These are phyloP conservation scores for Xylaria arbuscula DNA, from an alignment of 2,329 filamentous ascomycete genomes.

Conservation along the genomic window DNA sequence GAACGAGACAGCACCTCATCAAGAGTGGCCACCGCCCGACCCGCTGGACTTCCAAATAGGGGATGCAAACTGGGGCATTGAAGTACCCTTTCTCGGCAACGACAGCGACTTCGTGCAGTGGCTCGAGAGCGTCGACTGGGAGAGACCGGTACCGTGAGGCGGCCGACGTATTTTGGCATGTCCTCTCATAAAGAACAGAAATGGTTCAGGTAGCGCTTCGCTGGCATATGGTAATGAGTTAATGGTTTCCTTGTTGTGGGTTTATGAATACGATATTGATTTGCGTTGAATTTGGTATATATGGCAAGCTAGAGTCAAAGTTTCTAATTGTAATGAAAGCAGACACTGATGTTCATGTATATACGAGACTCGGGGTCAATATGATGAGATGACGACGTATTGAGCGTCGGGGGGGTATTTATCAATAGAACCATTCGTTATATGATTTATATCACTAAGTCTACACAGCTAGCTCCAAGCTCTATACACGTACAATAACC, in stretches of 20 bases:
- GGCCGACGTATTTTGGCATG: not conserved
- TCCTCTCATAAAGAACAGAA: not conserved
- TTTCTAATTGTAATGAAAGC: constrained; percentile 23
- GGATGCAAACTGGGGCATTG: constrained; percentile 47
- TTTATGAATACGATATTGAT: not conserved
- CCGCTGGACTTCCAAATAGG: constrained; percentile 41
- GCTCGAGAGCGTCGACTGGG: constrained; percentile 52
- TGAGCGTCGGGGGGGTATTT: too few relatives aligned
- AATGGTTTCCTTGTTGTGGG: not conserved
- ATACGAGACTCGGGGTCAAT: not conserved
- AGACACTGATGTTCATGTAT: not conserved
- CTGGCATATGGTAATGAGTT: not conserved
- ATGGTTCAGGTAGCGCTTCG: not conserved
- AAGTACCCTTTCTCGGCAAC: constrained; percentile 47
- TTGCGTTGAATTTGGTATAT: not conserved
- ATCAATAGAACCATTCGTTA: not conserved
- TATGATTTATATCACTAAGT: too few relatives aligned
- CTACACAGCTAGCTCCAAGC: too few relatives aligned
- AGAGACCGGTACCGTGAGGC: constrained; percentile 37
- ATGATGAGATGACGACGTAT: constrained; percentile 4
- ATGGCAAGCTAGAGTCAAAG: not conserved
- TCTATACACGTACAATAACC: too few relatives aligned
- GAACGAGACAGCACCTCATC: constrained; percentile 35
- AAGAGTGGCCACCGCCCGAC: constrained; percentile 39
- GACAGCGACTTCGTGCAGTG: constrained; percentile 52